Evolutionary conservation across 2,329 filamentous ascomycete species (phyloP).

Genomic region (Xylariaceae sp.): DNA sequence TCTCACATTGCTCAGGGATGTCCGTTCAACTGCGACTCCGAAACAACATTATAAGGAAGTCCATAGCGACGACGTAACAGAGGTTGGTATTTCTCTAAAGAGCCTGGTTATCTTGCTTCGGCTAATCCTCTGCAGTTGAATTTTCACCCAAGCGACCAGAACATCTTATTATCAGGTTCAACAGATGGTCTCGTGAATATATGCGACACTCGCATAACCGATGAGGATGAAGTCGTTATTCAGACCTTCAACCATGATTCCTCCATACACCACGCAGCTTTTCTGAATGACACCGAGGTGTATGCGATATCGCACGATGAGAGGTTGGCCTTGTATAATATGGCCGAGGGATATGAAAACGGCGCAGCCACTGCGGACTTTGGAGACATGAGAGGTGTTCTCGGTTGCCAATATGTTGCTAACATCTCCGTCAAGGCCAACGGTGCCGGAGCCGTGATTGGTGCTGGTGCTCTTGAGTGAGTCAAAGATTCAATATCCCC

Average conservation of each 20-base stretch:
- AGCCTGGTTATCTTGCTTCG: not conserved
- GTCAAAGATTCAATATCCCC: slow-evolving; percentile 26
- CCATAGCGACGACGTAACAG: slow-evolving; percentile 64
- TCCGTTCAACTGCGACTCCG: slow-evolving; percentile 44
- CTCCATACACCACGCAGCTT: slow-evolving; percentile 70
- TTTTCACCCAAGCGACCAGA: slow-evolving; percentile 56
- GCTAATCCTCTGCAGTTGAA: slow-evolving; percentile 42
- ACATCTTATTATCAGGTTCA: slow-evolving; percentile 66
- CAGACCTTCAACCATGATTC: slow-evolving; percentile 74
- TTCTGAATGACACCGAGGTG: slow-evolving; percentile 59
- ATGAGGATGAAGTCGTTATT: slow-evolving; percentile 72
- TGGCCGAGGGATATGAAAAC: slow-evolving; percentile 58
- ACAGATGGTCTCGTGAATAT: slow-evolving; percentile 77
- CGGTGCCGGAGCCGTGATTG: slow-evolving; percentile 54
- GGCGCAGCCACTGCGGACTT: slow-evolving; percentile 53
- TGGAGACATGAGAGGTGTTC: slow-evolving; percentile 61
- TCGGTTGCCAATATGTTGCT: slow-evolving; percentile 70
- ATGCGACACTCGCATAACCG: slow-evolving; percentile 63
- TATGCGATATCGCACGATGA: slow-evolving; percentile 75
- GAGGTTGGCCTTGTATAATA: slow-evolving; percentile 66
- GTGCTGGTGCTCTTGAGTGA: slow-evolving; percentile 63
- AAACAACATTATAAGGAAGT: slow-evolving; percentile 56
- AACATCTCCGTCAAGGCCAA: slow-evolving; percentile 58
- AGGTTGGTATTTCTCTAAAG: slow-evolving; percentile 36
- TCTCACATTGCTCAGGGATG: slow-evolving; percentile 45